Evolutionary conservation across 495 filamentous ascomycete genomes (phyloP).

Genomic region (Jackrogersella multiformis): DNA sequence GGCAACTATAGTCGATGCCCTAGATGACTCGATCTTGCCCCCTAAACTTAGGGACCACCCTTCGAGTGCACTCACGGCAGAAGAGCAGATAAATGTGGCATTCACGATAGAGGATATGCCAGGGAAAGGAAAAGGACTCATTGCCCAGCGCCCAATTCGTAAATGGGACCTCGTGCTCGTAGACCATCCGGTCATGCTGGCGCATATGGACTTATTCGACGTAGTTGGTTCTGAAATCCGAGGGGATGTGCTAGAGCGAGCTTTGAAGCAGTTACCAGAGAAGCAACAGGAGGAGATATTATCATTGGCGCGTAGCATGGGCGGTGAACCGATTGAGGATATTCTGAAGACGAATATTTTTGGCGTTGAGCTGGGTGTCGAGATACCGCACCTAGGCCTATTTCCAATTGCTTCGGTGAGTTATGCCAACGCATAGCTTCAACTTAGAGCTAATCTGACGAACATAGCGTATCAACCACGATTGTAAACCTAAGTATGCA

Average conservation of each 20-base stretch:
- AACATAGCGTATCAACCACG: conserved; percentile 49
- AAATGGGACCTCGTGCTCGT: conserved; percentile 45
- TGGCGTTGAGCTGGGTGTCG: conserved; percentile 46
- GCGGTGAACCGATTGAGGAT: conserved; percentile 75
- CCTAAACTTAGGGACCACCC: conserved; percentile 18
- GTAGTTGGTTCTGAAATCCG: conserved; percentile 30
- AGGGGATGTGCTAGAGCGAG: conserved; percentile 36
- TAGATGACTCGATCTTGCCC: conserved; percentile 42
- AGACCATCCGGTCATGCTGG: conserved; percentile 42
- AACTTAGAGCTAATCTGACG: background rate
- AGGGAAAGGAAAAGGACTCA: conserved; percentile 45
- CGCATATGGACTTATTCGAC: conserved; percentile 43
- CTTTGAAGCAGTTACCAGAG: conserved; percentile 35
- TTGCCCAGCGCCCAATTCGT: conserved; percentile 32
- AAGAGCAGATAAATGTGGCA: conserved; percentile 11
- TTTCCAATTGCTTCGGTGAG: conserved; percentile 46
- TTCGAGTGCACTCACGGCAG: conserved; percentile 27
- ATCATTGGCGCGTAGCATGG: conserved; percentile 71
- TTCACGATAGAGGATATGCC: conserved; percentile 40
- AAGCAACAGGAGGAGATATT: conserved; percentile 28
- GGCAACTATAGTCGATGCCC: conserved; percentile 42
- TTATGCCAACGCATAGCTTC: background rate
- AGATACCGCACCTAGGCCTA: conserved; percentile 45
- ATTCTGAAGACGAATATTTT: conserved; percentile 68
- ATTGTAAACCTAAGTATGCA: conserved; percentile 49